Evolutionary conservation across 2,329 filamentous ascomycete genomes (phyloP), one percentile per base, ranked within the genome.

Genomic region (Aspergillus felis): DNA sequence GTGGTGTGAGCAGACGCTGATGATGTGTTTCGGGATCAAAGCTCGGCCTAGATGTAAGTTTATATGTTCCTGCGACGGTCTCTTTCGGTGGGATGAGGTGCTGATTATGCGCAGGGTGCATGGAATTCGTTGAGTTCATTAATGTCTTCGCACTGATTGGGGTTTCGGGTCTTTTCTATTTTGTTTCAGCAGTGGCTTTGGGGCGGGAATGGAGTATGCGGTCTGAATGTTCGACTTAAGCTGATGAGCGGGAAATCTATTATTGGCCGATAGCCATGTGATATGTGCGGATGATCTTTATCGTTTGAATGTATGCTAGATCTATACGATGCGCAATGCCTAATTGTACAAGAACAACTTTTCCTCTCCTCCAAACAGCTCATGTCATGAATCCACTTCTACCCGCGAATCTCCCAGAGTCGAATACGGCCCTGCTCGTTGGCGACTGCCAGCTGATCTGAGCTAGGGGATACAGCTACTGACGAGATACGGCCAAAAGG

Each of bases 391-490:
- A 12, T 38, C 8, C 3, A 10, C 50, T 7, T 63, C 74, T 83
- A 91, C 63, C 78, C 83, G 69, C 87, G 80, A 64, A 96, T 91
- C 78, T 97, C 92, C 92, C 93, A 99, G 71, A 97, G 74, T 61
- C 90, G 84, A 61, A 97, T 89, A 78, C 91, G 92, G 12, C 94
- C 94, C 58, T 83, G 81, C 71, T 97, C 93, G 69, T 96, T 97
- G 20, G 87, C 93, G 53, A 97, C 89, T 10, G 91, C 91, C 63
- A 99, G 72, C 67, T 92, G 73, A 66, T 89, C 83, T 59, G 86
- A 89, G 60, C 82, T 80, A 5, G 78, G 80, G 22, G 83, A 83
- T 71, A 91, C 89, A 3, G 89, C 87, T 58, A 92, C 84, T 1
- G 86, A 81, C 2, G 90, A 90, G 63, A 97, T 87, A 58, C 91